A percentile compares a stretch with the other conserved stretches of the same genome.
These are phyloP conservation scores for Rhodosporidiobolus odoratus DNA, from an alignment of 768 basidiomycete species.

Conservation along the genomic window DNA sequence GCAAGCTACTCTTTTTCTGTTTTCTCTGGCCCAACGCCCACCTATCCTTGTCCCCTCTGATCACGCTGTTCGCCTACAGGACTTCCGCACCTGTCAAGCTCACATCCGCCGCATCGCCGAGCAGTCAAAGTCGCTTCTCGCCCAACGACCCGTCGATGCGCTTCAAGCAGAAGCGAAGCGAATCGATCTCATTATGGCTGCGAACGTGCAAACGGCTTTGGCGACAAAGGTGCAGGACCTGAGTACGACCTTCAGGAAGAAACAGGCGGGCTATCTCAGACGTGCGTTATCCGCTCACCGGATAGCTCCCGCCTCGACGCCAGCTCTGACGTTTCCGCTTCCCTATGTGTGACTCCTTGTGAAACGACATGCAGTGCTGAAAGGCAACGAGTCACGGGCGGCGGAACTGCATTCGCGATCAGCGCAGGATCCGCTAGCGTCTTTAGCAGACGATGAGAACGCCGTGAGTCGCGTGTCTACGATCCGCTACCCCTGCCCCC, in stretches of 20 bases:
- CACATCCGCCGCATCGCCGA: conserved; percentile 69
- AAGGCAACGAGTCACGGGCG: conserved; percentile 88
- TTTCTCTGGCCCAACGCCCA: neutral
- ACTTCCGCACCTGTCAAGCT: conserved; percentile 57
- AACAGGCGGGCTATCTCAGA: conserved; percentile 96
- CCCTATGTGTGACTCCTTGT: too few relatives aligned
- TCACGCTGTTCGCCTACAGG: conserved; percentile 48
- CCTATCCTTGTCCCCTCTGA: neutral
- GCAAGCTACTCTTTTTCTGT: conserved; percentile 50
- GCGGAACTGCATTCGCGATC: neutral
- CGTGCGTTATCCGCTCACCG: conserved; percentile 57
- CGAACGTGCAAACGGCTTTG: conserved; percentile 90
- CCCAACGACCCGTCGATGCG: conserved; percentile 56
- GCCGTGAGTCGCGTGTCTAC: conserved; percentile 12
- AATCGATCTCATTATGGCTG: conserved; percentile 51
- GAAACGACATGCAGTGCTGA: conserved; percentile 58
- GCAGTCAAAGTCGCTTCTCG: conserved; percentile 47
- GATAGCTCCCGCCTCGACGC: neutral
- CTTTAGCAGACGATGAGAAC: conserved; percentile 30
- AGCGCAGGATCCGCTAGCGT: conserved; percentile 28
- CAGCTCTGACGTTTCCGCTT: neutral
- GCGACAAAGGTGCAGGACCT: conserved; percentile 95
- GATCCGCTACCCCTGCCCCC: neutral
- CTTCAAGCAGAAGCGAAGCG: conserved; percentile 42
- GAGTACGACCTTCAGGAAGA: conserved; percentile 87